Conservation (phyloP, 441 rosid genomes). For the Eruca vesicaria region DNA sequence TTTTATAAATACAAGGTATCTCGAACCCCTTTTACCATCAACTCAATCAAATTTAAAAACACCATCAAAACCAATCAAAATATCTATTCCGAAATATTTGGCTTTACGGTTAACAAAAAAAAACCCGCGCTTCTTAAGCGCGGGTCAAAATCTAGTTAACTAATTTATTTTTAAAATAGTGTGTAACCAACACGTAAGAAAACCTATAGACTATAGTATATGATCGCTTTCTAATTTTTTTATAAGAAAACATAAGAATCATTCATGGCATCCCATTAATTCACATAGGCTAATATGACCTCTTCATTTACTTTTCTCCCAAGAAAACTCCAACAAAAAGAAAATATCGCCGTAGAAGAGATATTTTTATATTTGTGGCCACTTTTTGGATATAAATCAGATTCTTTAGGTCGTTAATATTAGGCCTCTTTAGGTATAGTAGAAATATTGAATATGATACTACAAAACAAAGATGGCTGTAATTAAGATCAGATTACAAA, state of each 20-base stretch:
- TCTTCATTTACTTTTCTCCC: conserved; percentile 7
- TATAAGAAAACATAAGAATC: no score
- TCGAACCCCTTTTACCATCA: no score
- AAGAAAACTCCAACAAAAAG: conserved; percentile 6
- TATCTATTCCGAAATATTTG: no score
- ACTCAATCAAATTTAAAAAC: no score
- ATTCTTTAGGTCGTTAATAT: background rate
- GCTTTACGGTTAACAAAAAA: no score
- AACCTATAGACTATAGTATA: background rate
- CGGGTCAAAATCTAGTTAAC: no score
- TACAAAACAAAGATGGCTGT: background rate
- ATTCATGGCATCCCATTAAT: conserved; percentile 2
- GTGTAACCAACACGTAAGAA: background rate
- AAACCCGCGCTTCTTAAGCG: no score
- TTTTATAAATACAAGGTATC: no score
- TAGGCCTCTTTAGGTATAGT: background rate
- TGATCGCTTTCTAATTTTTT: no score
- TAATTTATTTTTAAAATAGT: background rate
- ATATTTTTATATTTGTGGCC: background rate
- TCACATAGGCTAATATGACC: background rate
- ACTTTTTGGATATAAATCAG: background rate
- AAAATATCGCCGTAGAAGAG: background rate
- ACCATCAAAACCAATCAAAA: no score
- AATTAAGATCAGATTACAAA: conserved; percentile 2
- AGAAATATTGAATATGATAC: background rate